phyloP scores from a whole-genome alignment of 2,329 filamentous ascomycete species.

The Rhinocladiella similis region DNA sequence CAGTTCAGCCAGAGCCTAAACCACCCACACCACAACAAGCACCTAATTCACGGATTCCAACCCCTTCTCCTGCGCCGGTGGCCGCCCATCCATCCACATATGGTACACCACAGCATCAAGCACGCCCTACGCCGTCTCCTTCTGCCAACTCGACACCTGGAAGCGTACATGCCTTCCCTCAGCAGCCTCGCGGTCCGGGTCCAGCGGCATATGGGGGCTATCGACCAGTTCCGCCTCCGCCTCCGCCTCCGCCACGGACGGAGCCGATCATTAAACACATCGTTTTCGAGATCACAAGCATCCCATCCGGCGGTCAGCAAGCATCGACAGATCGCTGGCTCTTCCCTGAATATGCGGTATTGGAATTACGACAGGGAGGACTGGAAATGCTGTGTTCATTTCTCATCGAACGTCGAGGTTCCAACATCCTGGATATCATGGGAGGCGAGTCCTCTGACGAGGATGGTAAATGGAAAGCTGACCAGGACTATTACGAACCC shows the following conservation, averaged over 20 bases:
- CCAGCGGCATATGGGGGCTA: constrained; percentile 16
- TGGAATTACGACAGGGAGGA: constrained; percentile 42
- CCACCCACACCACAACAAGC: constrained; percentile 12
- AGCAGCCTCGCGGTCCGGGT: constrained; percentile 24
- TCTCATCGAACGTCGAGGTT: constrained; percentile 43
- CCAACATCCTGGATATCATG: constrained; percentile 16
- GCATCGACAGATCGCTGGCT: constrained; percentile 49
- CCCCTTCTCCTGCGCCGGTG: constrained; percentile 1
- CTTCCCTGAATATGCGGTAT: constrained; percentile 50
- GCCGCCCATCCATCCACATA: constrained; percentile 5
- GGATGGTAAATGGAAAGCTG: constrained; percentile 37
- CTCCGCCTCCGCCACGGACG: constrained; percentile 36
- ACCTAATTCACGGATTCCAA: constrained; percentile 3
- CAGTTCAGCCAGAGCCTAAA: constrained; percentile 1
- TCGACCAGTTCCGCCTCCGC: constrained; percentile 27
- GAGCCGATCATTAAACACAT: constrained; percentile 47
- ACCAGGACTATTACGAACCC: constrained; percentile 51
- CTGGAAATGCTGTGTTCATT: constrained; percentile 47
- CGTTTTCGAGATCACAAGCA: constrained; percentile 45
- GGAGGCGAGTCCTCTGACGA: constrained; percentile 6
- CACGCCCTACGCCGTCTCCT: constrained; percentile 21
- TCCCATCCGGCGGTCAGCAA: constrained; percentile 41
- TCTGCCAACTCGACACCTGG: constrained; percentile 16
- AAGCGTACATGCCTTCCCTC: constrained; percentile 21
- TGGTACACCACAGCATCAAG: constrained; percentile 7